Evolutionary conservation across 2,329 filamentous ascomycete species (phyloP).

Genomic region (Sordariomycetes sp.): DNA sequence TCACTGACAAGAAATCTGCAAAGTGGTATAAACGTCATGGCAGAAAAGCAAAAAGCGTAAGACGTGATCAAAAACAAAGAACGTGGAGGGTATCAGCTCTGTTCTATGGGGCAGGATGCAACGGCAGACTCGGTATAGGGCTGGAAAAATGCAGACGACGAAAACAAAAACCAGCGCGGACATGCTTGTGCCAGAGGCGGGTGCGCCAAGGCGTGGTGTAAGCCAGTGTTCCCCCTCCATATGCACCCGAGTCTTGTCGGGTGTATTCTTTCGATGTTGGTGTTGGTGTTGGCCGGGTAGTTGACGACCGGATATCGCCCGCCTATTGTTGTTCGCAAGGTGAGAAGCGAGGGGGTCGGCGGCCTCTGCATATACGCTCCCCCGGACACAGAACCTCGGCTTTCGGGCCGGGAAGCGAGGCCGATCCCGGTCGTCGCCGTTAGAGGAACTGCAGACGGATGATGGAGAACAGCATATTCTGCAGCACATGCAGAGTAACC

Average conservation of each 20-base stretch:
- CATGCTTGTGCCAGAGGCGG: not conserved
- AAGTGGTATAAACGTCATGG: not conserved
- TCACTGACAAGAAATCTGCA: conserved; percentile 8
- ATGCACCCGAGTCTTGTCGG: not conserved
- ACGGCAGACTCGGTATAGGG: not conserved
- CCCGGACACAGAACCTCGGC: too few species aligned
- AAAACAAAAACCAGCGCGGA: not conserved
- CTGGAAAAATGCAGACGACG: not conserved
- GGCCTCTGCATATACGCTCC: too few species aligned
- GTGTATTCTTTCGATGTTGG: too few species aligned
- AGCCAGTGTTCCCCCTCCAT: not conserved
- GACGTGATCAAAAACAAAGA: not conserved
- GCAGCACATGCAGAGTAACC: conserved; percentile 54
- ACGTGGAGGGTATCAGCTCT: conserved; percentile 1
- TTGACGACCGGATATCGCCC: too few species aligned
- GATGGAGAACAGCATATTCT: conserved; percentile 62
- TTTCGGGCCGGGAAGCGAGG: not conserved
- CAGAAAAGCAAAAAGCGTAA: not conserved
- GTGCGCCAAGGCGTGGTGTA: too few species aligned
- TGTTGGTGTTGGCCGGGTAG: too few species aligned
- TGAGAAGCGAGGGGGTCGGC: too few species aligned
- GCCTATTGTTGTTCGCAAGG: too few species aligned
- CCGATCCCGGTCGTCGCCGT: not conserved
- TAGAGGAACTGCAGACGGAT: conserved; percentile 46
- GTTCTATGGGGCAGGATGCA: not conserved